Base-by-base conservation (phyloP, 768 basidiomycete species). In the Mycena maculata region DNA sequence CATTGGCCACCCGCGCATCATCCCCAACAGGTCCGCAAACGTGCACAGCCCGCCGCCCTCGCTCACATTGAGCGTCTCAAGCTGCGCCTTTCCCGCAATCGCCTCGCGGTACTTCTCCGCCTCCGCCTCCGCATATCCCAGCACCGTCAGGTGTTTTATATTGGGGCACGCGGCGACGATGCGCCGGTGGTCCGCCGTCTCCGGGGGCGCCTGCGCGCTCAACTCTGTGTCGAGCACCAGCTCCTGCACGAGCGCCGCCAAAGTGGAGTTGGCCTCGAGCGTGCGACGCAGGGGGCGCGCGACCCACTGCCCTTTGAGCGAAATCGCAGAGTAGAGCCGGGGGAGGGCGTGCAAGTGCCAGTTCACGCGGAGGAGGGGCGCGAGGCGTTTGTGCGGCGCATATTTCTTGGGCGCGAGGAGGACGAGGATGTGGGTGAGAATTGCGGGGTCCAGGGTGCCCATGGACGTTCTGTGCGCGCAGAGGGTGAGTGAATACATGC, bases 391-490 rank as follows among this genome's bases (percentile, higher is more conserved):
- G 48, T 67, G 66, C 20, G 66, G 66, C 4, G 66, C 66, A 27
- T 52, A 55, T 15, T 67, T 67, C 60, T 67, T 67, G 25, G 60
- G 66, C 11, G 66, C 66, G 2, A 67, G 60, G n/a, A 62, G 2
- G 3, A 20, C 28, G 9, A 67, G n/a, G 12, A 67, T 67, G 48
- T 60, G 66, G 10, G 56, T 48, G 5, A 58, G 15, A 33, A 67
- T 56, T 10, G 60, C 66, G 20, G 45, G 12, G 22, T 67, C 65
- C 25, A 62, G 66, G n/a, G 49, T 20, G 25, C 41, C 49, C 56
- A 58, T 64, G 28, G n/a, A n/a, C n/a, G n/a, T 55, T 63, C 4
- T 27, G 9, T 6, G 41, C 20, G 12, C 9, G 23, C 6, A 9
- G 9, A 16, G 7, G 22, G 28, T 56, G 23, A 64, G 55, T 28